phyloP scores from a whole-genome alignment of 345 rosid genomes.

The Melaleuca quinquenervia region DNA sequence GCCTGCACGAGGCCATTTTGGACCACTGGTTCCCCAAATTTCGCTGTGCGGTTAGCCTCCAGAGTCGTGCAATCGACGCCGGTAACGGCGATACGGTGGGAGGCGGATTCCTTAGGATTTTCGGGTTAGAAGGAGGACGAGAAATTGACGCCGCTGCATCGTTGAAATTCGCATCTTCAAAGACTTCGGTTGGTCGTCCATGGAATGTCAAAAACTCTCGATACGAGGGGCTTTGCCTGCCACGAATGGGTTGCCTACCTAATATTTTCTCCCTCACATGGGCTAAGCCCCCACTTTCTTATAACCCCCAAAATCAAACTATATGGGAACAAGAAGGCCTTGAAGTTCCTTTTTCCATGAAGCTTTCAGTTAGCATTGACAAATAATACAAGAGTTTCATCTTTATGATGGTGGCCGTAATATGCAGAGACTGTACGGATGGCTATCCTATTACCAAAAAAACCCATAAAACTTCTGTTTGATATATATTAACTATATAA shows the following conservation, averaged over 20 bases:
- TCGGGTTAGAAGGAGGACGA: not conserved
- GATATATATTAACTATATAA: too few relatives aligned
- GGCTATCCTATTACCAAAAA: too few relatives aligned
- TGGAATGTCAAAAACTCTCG: too few relatives aligned
- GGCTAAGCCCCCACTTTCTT: too few relatives aligned
- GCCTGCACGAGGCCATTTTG: conserved; percentile 36
- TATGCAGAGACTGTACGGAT: too few relatives aligned
- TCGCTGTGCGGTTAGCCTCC: conserved; percentile 88
- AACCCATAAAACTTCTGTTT: too few relatives aligned
- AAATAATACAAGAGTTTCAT: not conserved
- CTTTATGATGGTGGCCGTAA: not conserved
- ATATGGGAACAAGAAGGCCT: not conserved
- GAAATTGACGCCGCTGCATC: not conserved
- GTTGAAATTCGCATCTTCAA: not conserved
- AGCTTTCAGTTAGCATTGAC: not conserved
- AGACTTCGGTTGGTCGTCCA: not conserved
- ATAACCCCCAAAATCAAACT: not conserved
- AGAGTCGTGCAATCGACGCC: conserved; percentile 45
- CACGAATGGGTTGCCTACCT: too few relatives aligned
- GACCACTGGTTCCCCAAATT: conserved; percentile 93
- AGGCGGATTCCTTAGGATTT: not conserved
- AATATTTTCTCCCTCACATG: too few relatives aligned
- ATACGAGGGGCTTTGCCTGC: too few relatives aligned
- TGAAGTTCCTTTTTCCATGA: not conserved
- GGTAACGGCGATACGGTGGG: conserved; percentile 13